These are phyloP conservation scores for Podaxis pistillaris DNA, from an alignment of 768 basidiomycete genomes.

Conservation along the genomic window DNA sequence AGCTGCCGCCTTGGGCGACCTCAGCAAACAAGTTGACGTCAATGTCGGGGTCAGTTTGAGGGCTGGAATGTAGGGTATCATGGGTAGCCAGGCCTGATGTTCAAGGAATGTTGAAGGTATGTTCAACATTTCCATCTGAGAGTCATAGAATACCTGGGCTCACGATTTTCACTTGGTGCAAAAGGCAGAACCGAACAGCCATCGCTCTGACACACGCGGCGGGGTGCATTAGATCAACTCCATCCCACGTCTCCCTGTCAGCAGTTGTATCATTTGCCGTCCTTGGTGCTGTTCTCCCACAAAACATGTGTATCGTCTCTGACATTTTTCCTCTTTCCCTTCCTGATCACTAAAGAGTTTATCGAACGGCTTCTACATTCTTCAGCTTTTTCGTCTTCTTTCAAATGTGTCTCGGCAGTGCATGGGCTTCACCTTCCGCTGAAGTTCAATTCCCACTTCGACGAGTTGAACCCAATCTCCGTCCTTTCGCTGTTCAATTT, in stretches of 20 bases:
- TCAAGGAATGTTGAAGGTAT: too few species aligned
- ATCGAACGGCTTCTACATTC: constrained; percentile 66
- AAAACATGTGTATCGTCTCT: not conserved
- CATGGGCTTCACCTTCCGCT: constrained; percentile 81
- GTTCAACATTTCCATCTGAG: too few species aligned
- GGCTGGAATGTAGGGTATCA: too few species aligned
- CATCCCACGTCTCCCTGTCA: not conserved
- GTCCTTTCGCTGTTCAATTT: constrained; percentile 81
- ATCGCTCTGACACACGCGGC: not conserved
- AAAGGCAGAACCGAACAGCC: not conserved
- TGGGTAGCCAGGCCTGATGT: too few species aligned
- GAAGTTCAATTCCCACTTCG: constrained; percentile 66
- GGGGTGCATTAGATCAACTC: not conserved
- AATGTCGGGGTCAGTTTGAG: too few species aligned
- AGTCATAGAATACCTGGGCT: too few species aligned
- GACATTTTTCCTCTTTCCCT: not conserved
- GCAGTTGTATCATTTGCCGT: not conserved
- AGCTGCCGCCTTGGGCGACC: too few species aligned
- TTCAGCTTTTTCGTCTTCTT: constrained; percentile 59
- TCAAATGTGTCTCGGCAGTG: constrained; percentile 55
- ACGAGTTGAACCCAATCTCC: constrained; percentile 80
- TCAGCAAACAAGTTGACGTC: too few species aligned
- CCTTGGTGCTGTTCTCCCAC: not conserved
- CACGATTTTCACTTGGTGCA: too few species aligned
- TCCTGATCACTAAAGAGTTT: constrained; percentile 54